Evolutionary conservation across 805 yeast genomes (phyloP), one percentile per base, ranked within the genome.

Genomic region (Priceomyces carsonii): DNA sequence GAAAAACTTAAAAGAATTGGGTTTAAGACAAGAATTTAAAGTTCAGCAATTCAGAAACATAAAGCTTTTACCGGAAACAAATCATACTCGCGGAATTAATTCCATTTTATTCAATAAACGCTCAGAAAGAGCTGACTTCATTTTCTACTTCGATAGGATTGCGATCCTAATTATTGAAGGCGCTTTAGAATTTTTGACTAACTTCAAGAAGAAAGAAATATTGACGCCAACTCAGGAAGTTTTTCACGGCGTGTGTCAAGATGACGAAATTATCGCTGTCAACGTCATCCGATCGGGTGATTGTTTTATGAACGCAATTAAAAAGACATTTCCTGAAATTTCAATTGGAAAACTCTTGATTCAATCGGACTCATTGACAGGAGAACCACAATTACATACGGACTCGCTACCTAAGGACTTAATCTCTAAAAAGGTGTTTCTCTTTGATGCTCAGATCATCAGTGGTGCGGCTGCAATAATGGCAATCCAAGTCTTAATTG

Each of bases 391-490:
- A 53, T 69, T 93, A 40, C 96, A 90, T 57, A 79, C 82, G n/a
- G 83, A 84, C 44, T 74, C 78, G 16, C 60, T 91, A 24, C 96
- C 97, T 0, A 40, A 45, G 18, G 33, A 43, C 10, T 39, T 38
- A 0, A 25, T 32, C 1, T 42, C 51, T 26, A 57, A 64, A 22
- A 77, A 74, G 41, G 78, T 87, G 1, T 60, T 91, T 6, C 60
- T 91, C 32, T 77, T 87, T 51, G 97, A 91, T 53, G 87, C 95
- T 0, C 96, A 91, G 55, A 71, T 88, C 32, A 82, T 87, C 20
- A 81, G 95, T 19, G 99, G 98, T 2, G 95, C 96, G 0, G 95
- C 95, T 0, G 82, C 90, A 1, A 84, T 88, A 27, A 93, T 91
- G 98, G 95, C 97, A 0, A 77, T 87, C 29, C 93, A 88, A 49